phyloP scores from a whole-genome alignment of 805 yeast species.

The Metschnikowia kofuensis region DNA sequence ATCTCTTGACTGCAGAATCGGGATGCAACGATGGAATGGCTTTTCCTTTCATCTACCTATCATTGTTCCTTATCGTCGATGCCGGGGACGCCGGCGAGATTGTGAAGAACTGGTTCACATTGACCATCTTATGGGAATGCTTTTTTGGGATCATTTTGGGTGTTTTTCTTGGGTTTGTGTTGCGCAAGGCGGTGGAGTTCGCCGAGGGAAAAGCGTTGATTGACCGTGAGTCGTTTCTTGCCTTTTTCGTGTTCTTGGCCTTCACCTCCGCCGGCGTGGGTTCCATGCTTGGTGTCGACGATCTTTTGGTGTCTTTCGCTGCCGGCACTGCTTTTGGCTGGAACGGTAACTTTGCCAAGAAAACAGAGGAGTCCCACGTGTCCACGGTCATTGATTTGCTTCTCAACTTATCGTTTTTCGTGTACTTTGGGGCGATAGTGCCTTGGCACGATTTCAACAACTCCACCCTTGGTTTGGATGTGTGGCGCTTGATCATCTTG shows the following conservation, averaged over 20 bases:
- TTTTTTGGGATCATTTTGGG: slow-evolving; percentile 77
- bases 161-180: slow-evolving; percentile 62
- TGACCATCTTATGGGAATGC: slow-evolving; percentile 81
- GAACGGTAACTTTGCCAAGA: slow-evolving; percentile 85
- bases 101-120: slow-evolving; percentile 73
- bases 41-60: slow-evolving; percentile 77
- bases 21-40: slow-evolving; percentile 97
- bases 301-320: slow-evolving; percentile 81
- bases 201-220: slow-evolving; percentile 69
- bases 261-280: slow-evolving; percentile 88
- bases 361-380: slow-evolving; percentile 81
- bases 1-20: slow-evolving; percentile 78
- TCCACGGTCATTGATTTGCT: slow-evolving; percentile 87
- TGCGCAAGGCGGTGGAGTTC: slow-evolving; percentile 67
- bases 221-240: slow-evolving; percentile 86
- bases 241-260: slow-evolving; percentile 78
- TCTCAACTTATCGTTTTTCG: slow-evolving; percentile 80
- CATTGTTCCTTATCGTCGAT: slow-evolving; percentile 65
- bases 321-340: slow-evolving; percentile 94
- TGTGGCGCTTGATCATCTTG: slow-evolving; percentile 76
- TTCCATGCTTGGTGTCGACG: slow-evolving; percentile 84
- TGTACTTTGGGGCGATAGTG: slow-evolving; percentile 84
- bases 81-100: slow-evolving; percentile 64
- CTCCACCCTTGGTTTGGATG: slow-evolving; percentile 55
- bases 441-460: slow-evolving; percentile 84